Conservation (phyloP, 2,329 filamentous ascomycete genomes). For the Emmonsiellopsis sp. region DNA sequence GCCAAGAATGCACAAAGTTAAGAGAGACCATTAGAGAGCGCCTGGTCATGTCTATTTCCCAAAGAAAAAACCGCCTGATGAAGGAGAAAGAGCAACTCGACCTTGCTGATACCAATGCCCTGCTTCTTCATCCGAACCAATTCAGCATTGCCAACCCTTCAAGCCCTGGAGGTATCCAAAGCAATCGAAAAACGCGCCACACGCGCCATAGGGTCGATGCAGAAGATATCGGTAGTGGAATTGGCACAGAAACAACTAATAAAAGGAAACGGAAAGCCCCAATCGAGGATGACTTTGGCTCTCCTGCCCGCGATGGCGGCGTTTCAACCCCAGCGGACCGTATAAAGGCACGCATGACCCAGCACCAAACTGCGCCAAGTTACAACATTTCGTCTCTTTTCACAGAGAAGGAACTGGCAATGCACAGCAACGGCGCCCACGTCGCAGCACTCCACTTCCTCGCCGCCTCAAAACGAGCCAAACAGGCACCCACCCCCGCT, state of each 20-base stretch:
- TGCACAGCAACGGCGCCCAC: conserved; percentile 53
- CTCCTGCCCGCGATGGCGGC: conserved; percentile 43
- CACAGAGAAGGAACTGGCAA: conserved; percentile 56
- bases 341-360: conserved; percentile 42
- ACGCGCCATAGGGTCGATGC: conserved; percentile 47
- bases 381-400: conserved; percentile 57
- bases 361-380: conserved; percentile 48
- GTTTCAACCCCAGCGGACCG: conserved; percentile 42
- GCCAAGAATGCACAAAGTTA: conserved; percentile 53
- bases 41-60: conserved; percentile 47
- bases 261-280: conserved; percentile 50
- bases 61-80: conserved; percentile 48
- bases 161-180: conserved; percentile 51
- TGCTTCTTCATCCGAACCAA: conserved; percentile 56
- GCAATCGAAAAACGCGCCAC: conserved; percentile 54
- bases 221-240: conserved; percentile 42
- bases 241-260: conserved; percentile 38
- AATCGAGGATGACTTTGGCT: conserved; percentile 49
- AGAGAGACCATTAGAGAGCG: conserved; percentile 52
- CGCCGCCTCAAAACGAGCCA: conserved; percentile 42
- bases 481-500: conserved; percentile 29
- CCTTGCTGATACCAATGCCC: conserved; percentile 55
- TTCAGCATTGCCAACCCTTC: conserved; percentile 57
- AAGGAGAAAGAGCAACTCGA: conserved; percentile 59
- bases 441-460: conserved; percentile 50